Evolutionary conservation across 2,329 filamentous ascomycete genomes (phyloP).

Genomic region (Elsinoe arachidis): DNA sequence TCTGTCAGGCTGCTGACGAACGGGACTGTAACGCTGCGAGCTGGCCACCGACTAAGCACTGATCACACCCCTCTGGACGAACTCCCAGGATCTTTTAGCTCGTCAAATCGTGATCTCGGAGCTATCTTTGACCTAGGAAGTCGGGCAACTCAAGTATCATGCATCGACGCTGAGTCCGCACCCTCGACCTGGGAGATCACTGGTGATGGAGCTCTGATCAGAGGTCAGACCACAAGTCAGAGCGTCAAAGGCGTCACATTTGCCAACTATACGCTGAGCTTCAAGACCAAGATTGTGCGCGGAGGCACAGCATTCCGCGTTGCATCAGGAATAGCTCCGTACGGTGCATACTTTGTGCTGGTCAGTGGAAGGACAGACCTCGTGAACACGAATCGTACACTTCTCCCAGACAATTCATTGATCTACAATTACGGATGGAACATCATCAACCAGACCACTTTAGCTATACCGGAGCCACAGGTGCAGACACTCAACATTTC

Average conservation of each 20-base stretch:
- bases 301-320: slow-evolving; percentile 34
- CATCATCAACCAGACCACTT: slow-evolving; percentile 31
- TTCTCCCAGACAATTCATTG: slow-evolving; percentile 30
- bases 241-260: slow-evolving; percentile 21
- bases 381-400: slow-evolving; percentile 29
- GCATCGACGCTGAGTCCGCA: slow-evolving; percentile 31
- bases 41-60: slow-evolving; percentile 28
- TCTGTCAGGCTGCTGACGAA: slow-evolving; percentile 31
- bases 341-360: slow-evolving; percentile 22
- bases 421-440: slow-evolving; percentile 28
- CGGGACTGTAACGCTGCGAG: slow-evolving; percentile 25
- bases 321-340: slow-evolving; percentile 18
- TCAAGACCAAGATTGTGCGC: slow-evolving; percentile 31
- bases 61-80: slow-evolving; percentile 19
- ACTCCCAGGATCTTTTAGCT: slow-evolving; percentile 26
- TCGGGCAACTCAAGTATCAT: slow-evolving; percentile 27
- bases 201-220: slow-evolving; percentile 29
- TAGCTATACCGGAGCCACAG: slow-evolving; percentile 23
- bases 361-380: slow-evolving; percentile 23
- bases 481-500: slow-evolving; percentile 23
- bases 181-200: slow-evolving; percentile 30
- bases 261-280: slow-evolving; percentile 32
- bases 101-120: slow-evolving; percentile 27
- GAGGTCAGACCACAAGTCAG: slow-evolving; percentile 27
- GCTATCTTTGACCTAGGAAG: slow-evolving; percentile 34